phyloP scores from a whole-genome alignment of 192 early-diverging fungal genomes.

The Rhizophagus clarus region DNA sequence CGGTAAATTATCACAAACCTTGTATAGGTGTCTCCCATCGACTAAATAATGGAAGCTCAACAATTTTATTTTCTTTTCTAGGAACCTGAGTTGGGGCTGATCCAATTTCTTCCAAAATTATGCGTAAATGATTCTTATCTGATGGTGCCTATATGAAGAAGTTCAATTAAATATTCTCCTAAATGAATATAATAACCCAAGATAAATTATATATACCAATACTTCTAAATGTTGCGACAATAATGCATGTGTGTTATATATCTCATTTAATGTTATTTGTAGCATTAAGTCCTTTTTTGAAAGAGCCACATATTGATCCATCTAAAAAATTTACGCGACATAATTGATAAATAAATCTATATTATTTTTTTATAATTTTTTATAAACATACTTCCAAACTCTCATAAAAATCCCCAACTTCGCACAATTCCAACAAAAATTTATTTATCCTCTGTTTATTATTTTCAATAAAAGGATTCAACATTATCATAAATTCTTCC shows the following conservation, averaged over 20 bases:
- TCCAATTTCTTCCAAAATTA: constrained; percentile 80
- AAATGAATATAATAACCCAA: background rate
- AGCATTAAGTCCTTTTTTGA: constrained; percentile 90
- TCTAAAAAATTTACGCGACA: constrained; percentile 40
- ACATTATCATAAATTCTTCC: constrained; percentile 87
- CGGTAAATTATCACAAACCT: constrained; percentile 35
- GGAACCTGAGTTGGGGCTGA: constrained; percentile 73
- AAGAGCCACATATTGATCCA: constrained; percentile 97
- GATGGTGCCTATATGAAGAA: constrained; percentile 54
- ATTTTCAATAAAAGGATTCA: constrained; percentile 87
- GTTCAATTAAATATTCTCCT: background rate
- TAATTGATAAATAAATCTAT: background rate
- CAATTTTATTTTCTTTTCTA: constrained; percentile 75
- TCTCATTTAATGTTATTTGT: constrained; percentile 92
- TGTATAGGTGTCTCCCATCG: constrained; percentile 85
- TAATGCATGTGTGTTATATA: constrained; percentile 88
- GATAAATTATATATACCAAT: constrained; percentile 41
- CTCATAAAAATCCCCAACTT: constrained; percentile 95
- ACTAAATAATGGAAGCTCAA: constrained; percentile 76
- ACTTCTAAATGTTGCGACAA: constrained; percentile 80
- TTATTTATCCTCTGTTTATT: constrained; percentile 84
- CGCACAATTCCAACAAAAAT: constrained; percentile 91
- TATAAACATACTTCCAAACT: constrained; percentile 65
- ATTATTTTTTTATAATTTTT: background rate
- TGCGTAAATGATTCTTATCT: constrained; percentile 79